These are phyloP conservation scores for Candida orba DNA, from an alignment of 805 yeast species.

Conservation along the genomic window DNA sequence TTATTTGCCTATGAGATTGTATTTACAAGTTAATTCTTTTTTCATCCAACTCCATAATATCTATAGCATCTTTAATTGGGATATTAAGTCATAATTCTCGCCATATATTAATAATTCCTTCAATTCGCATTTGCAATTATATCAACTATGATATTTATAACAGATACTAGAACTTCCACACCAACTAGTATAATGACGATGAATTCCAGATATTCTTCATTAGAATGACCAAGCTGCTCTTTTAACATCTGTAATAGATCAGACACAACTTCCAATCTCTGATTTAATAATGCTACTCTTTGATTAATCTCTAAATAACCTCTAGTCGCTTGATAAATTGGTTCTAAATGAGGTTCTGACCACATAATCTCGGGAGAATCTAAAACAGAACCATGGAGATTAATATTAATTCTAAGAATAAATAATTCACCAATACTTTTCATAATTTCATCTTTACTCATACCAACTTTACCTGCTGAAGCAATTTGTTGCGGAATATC, in stretches of 20 bases:
- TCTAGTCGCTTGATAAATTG: slow-evolving; percentile 94
- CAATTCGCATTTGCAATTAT: slow-evolving; percentile 30
- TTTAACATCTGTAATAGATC: slow-evolving; percentile 93
- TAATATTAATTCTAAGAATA: slow-evolving; percentile 75
- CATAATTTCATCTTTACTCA: slow-evolving; percentile 94
- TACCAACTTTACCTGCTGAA: slow-evolving; percentile 85
- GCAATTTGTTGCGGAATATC: slow-evolving; percentile 97
- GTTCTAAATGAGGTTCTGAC: slow-evolving; percentile 97
- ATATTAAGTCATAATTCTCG: too few relatives aligned
- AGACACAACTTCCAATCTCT: slow-evolving; percentile 86
- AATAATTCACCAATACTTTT: slow-evolving; percentile 94
- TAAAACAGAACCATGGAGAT: slow-evolving; percentile 78
- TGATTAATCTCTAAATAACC: slow-evolving; percentile 94
- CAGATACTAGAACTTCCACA: slow-evolving; percentile 84
- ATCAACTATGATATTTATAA: slow-evolving; percentile 69
- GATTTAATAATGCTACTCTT: slow-evolving; percentile 82
- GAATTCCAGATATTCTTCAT: slow-evolving; percentile 85
- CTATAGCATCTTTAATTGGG: too few relatives aligned
- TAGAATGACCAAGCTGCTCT: slow-evolving; percentile 93
- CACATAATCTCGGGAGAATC: slow-evolving; percentile 98
- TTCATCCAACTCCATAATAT: too few relatives aligned
- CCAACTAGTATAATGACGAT: slow-evolving; percentile 88
- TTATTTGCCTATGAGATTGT: too few relatives aligned
- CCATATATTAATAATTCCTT: neutral
- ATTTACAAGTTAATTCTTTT: too few relatives aligned